Evolutionary conservation across 2,329 filamentous ascomycete genomes (phyloP), one percentile per base, ranked within the genome.

Genomic region (Golovinomyces cichoracearum): DNA sequence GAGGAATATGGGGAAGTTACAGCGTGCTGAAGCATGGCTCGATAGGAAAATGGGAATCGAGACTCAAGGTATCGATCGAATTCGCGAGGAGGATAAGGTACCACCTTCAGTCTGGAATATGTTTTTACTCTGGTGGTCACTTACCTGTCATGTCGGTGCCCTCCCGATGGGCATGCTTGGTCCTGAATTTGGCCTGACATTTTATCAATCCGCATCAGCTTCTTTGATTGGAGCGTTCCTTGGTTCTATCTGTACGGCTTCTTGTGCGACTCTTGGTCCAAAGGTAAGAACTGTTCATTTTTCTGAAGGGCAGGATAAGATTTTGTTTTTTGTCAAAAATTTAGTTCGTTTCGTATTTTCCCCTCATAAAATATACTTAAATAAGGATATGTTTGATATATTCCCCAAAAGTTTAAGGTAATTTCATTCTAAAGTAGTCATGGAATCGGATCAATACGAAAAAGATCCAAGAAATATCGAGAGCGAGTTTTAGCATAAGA

Each of bases 31-130:
- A 52, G 59, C 62, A 40, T 60, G 60, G 55, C 60, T 69, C 42
- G 67, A 68, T 54, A 57, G 57, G 41, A 66, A 65, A 53, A 58
- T 68, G 50, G 65, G 65, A 21, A 63, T 69, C 45, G 67, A 69
- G 54, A 66, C 64, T 3, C 64, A 67, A 51, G 67, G 67, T 21
- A 64, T 69, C 26, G 65, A 68, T 50, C 63, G 66, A 7, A 67
- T 67, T 10, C 63, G 62, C 1, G 63, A 67, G 49, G 64, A 68
- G 42, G 60, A 65, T 48, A 64, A 64, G 52, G 58, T 58, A 17
- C 62, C 65, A 35, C 64, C 65, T 4, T 66, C 64, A 48, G 59
- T 63, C 26, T 37, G 58, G 45, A 65, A 65, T 52, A 62, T 64
- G 53, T 66, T 66, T 51, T 61, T 66, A 42, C 53, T 68, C 35